These are phyloP conservation scores for Drosera spatulata DNA, from an alignment of 179 eudicot genomes.

Conservation along the genomic window DNA sequence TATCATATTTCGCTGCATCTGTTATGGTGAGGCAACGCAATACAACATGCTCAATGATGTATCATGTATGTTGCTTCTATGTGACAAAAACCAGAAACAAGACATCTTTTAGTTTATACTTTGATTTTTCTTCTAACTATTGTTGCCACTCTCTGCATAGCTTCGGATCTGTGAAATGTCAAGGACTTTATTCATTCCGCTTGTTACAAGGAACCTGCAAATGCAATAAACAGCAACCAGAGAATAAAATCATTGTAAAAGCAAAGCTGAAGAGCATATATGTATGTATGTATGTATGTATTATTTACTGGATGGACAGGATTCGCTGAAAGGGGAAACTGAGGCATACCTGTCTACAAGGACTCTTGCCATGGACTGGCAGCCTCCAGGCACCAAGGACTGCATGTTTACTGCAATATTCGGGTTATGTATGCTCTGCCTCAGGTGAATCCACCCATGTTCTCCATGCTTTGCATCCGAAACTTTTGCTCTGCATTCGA, in stretches of 20 bases:
- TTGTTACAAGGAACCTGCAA: constrained; percentile 59
- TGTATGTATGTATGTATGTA: no score
- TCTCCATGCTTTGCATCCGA: constrained; percentile 41
- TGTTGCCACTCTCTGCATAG: constrained; percentile 22
- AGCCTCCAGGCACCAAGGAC: constrained; percentile 63
- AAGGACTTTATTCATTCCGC: constrained; percentile 42
- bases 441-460: constrained; percentile 73
- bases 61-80: no score
- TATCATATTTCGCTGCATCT: no score
- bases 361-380: constrained; percentile 47
- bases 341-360: constrained; percentile 45
- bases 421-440: constrained; percentile 95
- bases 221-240: constrained; percentile 21
- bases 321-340: not conserved
- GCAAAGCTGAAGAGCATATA: not conserved
- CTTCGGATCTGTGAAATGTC: constrained; percentile 49
- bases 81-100: no score
- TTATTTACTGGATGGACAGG: not conserved
- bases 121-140: not conserved
- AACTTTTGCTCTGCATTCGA: constrained; percentile 49
- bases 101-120: not conserved
- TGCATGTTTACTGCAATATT: constrained; percentile 87
- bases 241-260: not conserved
- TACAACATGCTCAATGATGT: no score
- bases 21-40: no score